A percentile compares a stretch with the other conserved stretches of the same genome.
These are phyloP conservation scores for Verticillium tricorpus DNA, from an alignment of 2,329 filamentous ascomycete species.

Conservation along the genomic window DNA sequence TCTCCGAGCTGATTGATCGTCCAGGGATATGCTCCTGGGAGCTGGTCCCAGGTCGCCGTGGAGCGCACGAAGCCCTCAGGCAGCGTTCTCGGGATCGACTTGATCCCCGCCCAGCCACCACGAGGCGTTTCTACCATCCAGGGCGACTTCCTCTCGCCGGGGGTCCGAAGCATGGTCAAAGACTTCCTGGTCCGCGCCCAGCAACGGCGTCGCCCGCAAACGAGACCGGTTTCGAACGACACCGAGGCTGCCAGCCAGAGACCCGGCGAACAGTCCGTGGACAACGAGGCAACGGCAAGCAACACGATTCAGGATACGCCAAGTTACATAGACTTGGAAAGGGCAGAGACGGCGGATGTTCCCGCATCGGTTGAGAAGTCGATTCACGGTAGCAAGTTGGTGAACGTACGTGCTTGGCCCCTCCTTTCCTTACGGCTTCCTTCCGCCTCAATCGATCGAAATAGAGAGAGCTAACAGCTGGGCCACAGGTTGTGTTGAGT, in stretches of 20 bases:
- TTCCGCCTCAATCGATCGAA: background rate
- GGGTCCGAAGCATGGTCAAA: conserved; percentile 72
- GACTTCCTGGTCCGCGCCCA: conserved; percentile 65
- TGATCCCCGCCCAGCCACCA: conserved; percentile 88
- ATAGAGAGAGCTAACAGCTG: background rate
- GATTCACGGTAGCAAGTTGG: conserved; percentile 39
- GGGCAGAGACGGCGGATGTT: conserved; percentile 31
- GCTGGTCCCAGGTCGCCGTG: conserved; percentile 76
- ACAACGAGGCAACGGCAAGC: conserved; percentile 14
- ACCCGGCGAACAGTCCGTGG: background rate
- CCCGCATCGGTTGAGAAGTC: conserved; percentile 18
- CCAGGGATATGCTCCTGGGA: conserved; percentile 72
- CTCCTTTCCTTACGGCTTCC: background rate
- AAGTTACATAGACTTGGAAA: conserved; percentile 65
- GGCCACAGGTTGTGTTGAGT: conserved; percentile 72
- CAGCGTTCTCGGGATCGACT: conserved; percentile 83
- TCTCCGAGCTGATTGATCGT: background rate
- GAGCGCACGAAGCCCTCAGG: conserved; percentile 73
- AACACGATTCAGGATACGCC: conserved; percentile 32
- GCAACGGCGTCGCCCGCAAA: conserved; percentile 33
- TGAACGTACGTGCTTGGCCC: conserved; percentile 55
- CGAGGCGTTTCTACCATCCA: conserved; percentile 91
- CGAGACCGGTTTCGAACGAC: conserved; percentile 11
- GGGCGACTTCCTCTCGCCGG: conserved; percentile 79
- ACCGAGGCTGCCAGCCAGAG: conserved; percentile 1